Evolutionary conservation across 345 rosid species (phyloP).

Genomic region (Aquilaria yunnanensis): DNA sequence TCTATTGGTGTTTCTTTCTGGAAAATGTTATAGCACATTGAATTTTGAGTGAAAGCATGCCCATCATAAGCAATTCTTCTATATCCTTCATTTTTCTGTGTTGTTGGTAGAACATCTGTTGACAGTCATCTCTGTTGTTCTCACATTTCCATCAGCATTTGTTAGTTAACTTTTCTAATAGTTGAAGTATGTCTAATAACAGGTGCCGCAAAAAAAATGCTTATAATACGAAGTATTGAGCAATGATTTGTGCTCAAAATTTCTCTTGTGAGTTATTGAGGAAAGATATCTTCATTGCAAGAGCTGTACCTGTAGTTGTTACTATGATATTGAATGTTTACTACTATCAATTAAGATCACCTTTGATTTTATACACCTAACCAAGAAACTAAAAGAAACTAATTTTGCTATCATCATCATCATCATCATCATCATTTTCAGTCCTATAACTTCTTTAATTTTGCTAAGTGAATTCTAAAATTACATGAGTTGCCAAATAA

Average conservation of each 20-base stretch:
- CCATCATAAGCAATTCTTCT: too few species aligned
- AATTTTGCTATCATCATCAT: too few species aligned
- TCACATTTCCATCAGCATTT: conserved; percentile 3
- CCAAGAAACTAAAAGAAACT: too few species aligned
- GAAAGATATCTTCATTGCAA: conserved; percentile 86
- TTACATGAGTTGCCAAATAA: too few species aligned
- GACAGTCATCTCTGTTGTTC: background rate
- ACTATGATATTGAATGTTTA: conserved; percentile 89
- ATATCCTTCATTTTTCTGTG: background rate
- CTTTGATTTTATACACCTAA: too few species aligned
- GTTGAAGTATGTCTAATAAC: conserved; percentile 93
- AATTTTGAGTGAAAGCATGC: background rate
- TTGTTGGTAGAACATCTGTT: background rate
- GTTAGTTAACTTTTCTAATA: conserved; percentile 70
- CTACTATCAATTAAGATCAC: conserved; percentile 31
- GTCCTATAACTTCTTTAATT: too few species aligned
- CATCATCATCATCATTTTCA: too few species aligned
- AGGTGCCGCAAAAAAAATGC: conserved; percentile 81
- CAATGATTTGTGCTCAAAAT: conserved; percentile 54
- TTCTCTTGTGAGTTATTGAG: conserved; percentile 77
- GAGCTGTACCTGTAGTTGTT: conserved; percentile 78
- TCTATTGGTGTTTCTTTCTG: too few species aligned
- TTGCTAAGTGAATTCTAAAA: too few species aligned
- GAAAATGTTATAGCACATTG: background rate
- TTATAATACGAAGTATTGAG: conserved; percentile 86